Base-by-base conservation (phyloP, 2,329 filamentous ascomycete species). In the Monosporascus ibericus region DNA sequence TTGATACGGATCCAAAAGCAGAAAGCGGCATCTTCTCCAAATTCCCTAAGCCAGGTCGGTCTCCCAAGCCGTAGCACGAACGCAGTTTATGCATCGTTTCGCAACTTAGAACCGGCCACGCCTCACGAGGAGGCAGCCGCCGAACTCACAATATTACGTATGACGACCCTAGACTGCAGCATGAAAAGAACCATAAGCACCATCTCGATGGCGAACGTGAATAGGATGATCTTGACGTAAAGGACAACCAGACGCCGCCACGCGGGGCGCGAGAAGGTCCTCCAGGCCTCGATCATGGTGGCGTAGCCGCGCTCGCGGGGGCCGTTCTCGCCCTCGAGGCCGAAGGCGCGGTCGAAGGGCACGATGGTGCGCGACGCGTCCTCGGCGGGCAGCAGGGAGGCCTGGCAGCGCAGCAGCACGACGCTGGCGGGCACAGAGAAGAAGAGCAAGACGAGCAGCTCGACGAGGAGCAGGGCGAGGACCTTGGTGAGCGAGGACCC, bases 331-430 rank as follows among this genome's bases (percentile, higher is more conserved):
- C 81, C 78, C n/a, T 84, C 85, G 60, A 88, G 88, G 55, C 79
- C 81, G 62, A 92, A 92, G 40, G 84, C 85, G 55, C 89, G 86
- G 74, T 96, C 91, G 62, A 96, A 95, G 38, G 88, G 84, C 49
- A 96, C 84, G 58, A 96, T 87, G 27, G 88, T 82, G 70, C 92
- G 85, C 59, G 30, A 34, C 30, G 30, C 30, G 30, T 90, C 80
- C 20, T 87, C 84, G 51, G 87, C 84, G 0, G 89, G 80, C 5
- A 96, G 81, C 60, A 95, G 82, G 47, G 88, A 91, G 5, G 90
- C 90, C 66, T 94, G 88, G 36, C 95, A 83, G 58, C 92, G 88
- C 57, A 87, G 76, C 52, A 94, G 81, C 11, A 88, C 81, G 38
- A 90, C 86, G 50, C 80, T 77, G 37, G 88, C 82, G 18, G 92